These are phyloP conservation scores for Fusarium chuoi DNA, from an alignment of 2,329 filamentous ascomycete genomes.

Conservation along the genomic window DNA sequence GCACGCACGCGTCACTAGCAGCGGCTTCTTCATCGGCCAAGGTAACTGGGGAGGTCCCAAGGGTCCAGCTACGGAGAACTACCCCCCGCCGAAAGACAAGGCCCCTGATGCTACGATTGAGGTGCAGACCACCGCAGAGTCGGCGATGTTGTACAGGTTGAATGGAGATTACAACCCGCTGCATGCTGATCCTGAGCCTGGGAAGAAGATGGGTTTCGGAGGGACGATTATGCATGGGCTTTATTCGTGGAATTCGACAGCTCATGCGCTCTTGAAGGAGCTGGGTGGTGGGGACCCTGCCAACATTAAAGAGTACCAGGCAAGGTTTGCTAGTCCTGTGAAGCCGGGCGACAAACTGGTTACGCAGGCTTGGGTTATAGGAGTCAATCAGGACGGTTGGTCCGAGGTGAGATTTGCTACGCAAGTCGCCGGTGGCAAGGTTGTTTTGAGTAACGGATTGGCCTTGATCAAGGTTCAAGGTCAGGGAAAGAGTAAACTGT, in stretches of 20 bases:
- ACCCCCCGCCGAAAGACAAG: slow-evolving; percentile 46
- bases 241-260: slow-evolving; percentile 59
- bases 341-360: slow-evolving; percentile 58
- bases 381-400: background rate
- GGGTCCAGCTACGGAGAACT: slow-evolving; percentile 49
- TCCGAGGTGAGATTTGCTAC: slow-evolving; percentile 8
- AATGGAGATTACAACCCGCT: slow-evolving; percentile 62
- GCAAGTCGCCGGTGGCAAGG: slow-evolving; percentile 1
- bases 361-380: slow-evolving; percentile 56
- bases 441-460: slow-evolving; percentile 11
- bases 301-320: slow-evolving; percentile 55
- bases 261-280: slow-evolving; percentile 54
- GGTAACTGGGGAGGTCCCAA: slow-evolving; percentile 57
- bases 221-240: slow-evolving; percentile 59
- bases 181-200: slow-evolving; percentile 56
- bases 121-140: slow-evolving; percentile 52
- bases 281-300: slow-evolving; percentile 54
- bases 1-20: slow-evolving; percentile 53
- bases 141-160: slow-evolving; percentile 55
- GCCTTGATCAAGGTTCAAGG: background rate
- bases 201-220: slow-evolving; percentile 55
- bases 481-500: background rate
- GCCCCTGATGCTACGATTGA: slow-evolving; percentile 52
- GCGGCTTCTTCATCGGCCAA: slow-evolving; percentile 57
- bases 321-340: slow-evolving; percentile 58